These are phyloP conservation scores for Suillus paluster DNA, from an alignment of 768 basidiomycete genomes.

Conservation along the genomic window DNA sequence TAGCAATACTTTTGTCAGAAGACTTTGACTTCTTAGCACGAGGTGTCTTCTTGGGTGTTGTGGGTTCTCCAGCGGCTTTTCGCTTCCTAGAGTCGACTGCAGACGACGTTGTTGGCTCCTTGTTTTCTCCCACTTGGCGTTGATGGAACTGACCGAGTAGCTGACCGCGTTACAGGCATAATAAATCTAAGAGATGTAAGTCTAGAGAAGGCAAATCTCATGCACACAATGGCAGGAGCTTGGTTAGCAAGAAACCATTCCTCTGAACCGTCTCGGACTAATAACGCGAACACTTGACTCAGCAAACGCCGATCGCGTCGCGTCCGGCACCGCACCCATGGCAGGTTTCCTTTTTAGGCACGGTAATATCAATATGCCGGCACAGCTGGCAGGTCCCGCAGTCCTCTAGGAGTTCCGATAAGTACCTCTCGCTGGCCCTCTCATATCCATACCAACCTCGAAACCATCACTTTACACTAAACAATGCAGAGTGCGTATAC, in stretches of 20 bases:
- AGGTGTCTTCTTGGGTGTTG: constrained; percentile 7
- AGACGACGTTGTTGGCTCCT: constrained; percentile 7
- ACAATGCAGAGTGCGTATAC: constrained; percentile 2
- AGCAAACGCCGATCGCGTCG: background rate
- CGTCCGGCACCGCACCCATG: background rate
- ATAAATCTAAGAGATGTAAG: constrained; percentile 7
- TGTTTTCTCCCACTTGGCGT: constrained; percentile 8
- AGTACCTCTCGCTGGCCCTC: background rate
- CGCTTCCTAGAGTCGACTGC: constrained; percentile 20
- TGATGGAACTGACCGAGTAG: constrained; percentile 22
- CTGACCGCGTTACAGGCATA: constrained; percentile 43
- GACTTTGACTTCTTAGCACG: constrained; percentile 12
- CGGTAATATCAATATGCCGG: background rate
- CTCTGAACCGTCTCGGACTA: background rate
- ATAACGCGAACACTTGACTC: background rate
- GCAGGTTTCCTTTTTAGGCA: background rate
- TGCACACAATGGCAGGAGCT: background rate
- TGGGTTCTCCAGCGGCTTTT: constrained; percentile 17
- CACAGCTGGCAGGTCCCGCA: background rate
- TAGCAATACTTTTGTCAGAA: background rate
- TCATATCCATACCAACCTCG: background rate
- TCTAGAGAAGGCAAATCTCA: background rate
- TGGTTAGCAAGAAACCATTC: background rate
- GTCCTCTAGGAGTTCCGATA: background rate
- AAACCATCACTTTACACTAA: background rate